A percentile compares a stretch with the other conserved stretches of the same genome.
Conservation (phyloP, 495 filamentous ascomycete genomes). For the Pyronema domesticum region DNA sequence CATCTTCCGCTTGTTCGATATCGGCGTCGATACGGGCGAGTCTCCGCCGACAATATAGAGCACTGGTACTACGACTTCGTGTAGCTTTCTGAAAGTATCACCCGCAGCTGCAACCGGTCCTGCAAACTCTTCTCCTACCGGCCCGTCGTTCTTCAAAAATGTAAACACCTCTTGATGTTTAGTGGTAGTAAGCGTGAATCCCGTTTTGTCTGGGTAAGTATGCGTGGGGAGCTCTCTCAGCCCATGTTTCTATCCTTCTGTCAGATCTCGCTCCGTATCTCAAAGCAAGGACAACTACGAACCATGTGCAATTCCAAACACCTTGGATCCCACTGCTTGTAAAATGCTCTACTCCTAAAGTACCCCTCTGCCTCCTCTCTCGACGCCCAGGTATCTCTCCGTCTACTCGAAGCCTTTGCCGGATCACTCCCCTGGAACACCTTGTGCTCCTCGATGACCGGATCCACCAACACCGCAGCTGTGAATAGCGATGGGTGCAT, state of each 20-base stretch:
- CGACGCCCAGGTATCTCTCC: slow-evolving; percentile 56
- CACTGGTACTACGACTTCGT: slow-evolving; percentile 54
- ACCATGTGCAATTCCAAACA: slow-evolving; percentile 46
- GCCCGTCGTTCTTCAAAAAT: slow-evolving; percentile 29
- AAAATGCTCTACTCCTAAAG: slow-evolving; percentile 47
- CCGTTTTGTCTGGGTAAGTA: slow-evolving; percentile 32
- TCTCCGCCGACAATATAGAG: slow-evolving; percentile 62
- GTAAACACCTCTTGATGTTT: slow-evolving; percentile 45
- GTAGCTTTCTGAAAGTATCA: slow-evolving; percentile 44
- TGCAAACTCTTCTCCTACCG: slow-evolving; percentile 27
- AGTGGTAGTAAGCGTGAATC: slow-evolving; percentile 40
- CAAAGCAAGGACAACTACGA: neutral
- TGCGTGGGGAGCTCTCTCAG: slow-evolving; percentile 44
- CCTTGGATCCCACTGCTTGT: slow-evolving; percentile 53
- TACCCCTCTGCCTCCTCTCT: slow-evolving; percentile 41
- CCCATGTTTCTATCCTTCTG: slow-evolving; percentile 32
- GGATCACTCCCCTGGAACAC: slow-evolving; percentile 21
- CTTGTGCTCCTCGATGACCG: slow-evolving; percentile 40
- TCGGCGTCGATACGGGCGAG: slow-evolving; percentile 43
- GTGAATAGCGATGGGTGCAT: slow-evolving; percentile 71
- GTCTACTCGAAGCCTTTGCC: slow-evolving; percentile 39
- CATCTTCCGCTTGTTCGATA: slow-evolving; percentile 37
- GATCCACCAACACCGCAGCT: slow-evolving; percentile 63
- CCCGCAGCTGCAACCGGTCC: slow-evolving; percentile 50
- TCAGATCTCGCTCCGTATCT: neutral